Evolutionary conservation across 139 green algal genomes (phyloP), one percentile per base, ranked within the genome.

Genomic region (Coelastrella sp.): DNA sequence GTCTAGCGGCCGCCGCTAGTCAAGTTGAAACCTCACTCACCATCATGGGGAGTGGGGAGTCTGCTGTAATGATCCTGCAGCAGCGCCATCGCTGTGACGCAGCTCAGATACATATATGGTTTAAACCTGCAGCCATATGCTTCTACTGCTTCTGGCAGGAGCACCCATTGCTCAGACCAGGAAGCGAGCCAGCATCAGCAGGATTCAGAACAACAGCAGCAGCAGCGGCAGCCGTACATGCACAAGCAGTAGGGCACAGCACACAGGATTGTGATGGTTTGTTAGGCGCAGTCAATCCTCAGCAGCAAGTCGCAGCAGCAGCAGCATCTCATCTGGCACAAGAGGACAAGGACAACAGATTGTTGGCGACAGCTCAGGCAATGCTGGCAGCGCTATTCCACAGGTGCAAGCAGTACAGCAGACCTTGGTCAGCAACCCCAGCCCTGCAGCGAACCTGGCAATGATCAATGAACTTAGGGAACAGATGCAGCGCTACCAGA

Each of bases 401-500:
- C 80, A 9, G n/a, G 8, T 86, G 80, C 59, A 60, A 22, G 59
- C 35, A 24, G 20, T 56, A 8, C 80, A 86, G 59, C 22, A 7
- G 17, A 75, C 22, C 80, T 24, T 59, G 20, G 74, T 63, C 58
- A 86, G 22, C 80, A 75, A 63, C 59, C 65, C 56, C 22, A 86
- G 59, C 59, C 8, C 58, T 74, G 80, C 80, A 59, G 25, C n/a
- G 58, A 60, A 73, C 79, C 20, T 70, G 25, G 59, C n/a, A 8
- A 70, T 80, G 73, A 84, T 73, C 25, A 78, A 35, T 15, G 24
- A 82, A 27, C 73, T 90, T 49, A 27, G 35, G 73, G 72, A 90
- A 58, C 63, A 90, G 85, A 27, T 90, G 72, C 58, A 74, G 72
- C 25, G 72, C 10, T 90, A 90, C 72, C 81, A 84, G 85, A 88